phyloP scores from a whole-genome alignment of 345 rosid genomes.

The Populus tremula region DNA sequence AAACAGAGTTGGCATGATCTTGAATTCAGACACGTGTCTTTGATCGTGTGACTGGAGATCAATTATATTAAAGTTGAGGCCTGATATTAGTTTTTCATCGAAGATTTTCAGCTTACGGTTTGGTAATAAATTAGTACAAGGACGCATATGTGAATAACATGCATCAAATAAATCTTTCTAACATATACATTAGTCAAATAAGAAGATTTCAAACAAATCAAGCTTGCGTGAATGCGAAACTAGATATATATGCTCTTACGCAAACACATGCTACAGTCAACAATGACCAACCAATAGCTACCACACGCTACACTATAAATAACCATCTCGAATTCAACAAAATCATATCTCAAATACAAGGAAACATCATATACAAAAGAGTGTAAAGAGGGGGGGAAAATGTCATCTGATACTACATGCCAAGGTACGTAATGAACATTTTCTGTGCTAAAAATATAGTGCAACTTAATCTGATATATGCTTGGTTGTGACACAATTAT shows the following conservation, averaged over 20 bases:
- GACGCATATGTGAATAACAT: not conserved
- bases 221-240: not conserved
- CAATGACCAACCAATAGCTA: not conserved
- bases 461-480: not conserved
- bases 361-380: not conserved
- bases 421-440: not conserved
- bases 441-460: not conserved
- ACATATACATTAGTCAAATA: not conserved
- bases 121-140: too few species aligned
- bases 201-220: not conserved
- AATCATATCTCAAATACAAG: not conserved
- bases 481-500: not conserved
- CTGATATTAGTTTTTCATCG: not conserved
- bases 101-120: not conserved
- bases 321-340: not conserved
- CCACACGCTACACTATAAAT: not conserved
- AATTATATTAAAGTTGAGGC: not conserved
- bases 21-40: too few species aligned
- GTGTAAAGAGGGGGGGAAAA: not conserved
- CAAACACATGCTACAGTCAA: not conserved
- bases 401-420: not conserved
- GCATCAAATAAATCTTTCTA: not conserved
- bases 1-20: too few species aligned
- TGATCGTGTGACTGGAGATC: too few species aligned
- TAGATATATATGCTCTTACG: not conserved